Evolutionary conservation across 2,329 filamentous ascomycete species (phyloP), one percentile per base, ranked within the genome.

Genomic region (Alternaria sp.): DNA sequence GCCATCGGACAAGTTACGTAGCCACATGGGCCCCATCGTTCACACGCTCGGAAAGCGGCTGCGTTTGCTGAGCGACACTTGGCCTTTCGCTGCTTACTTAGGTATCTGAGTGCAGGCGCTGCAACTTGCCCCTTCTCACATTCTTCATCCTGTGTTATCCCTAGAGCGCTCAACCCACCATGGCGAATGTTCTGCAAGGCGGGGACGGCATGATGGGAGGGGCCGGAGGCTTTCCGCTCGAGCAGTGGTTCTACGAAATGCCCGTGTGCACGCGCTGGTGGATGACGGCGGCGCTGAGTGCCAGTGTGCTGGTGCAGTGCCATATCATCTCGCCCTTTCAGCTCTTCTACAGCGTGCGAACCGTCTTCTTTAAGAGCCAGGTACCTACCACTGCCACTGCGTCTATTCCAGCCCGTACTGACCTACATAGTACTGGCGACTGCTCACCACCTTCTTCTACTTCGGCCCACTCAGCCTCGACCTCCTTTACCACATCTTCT

Each of bases 241-340:
- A 98, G 82, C 91, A 95, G 71, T 99, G 96, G 96, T 98, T 97
- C 82, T 97, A 93, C 87, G 96, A 99, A 81, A 97, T 97, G 92
- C 96, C 96, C 4, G 89, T 96, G 25, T 97, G 94, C 81, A 99
- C 96, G 41, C 87, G 96, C 65, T 96, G 92, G 90, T 99, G 96
- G 96, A 98, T 96, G 21, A 94, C 93, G 23, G 94, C 94, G 5
- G 97, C 94, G 0, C 89, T 98, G 45, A 84, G 93, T 61, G 96
- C 92, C 11, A 97, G 94, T 71, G 89, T 94, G 15, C 84, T 98
- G 71, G 94, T 98, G 6, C 96, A 98, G 81, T 98, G 94, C 82
- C 90, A 96, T 75, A 90, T 98, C 79, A 84, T 98, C 68, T 96
- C 92, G 14, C 93, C 94, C 9, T 97, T 96, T 76, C 94, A 98